Percentiles rank a stretch among this genome's conserved stretches.
These are phyloP conservation scores for Ustilago sp. DNA, from an alignment of 1,284 basidiomycete genomes.

Conservation along the genomic window DNA sequence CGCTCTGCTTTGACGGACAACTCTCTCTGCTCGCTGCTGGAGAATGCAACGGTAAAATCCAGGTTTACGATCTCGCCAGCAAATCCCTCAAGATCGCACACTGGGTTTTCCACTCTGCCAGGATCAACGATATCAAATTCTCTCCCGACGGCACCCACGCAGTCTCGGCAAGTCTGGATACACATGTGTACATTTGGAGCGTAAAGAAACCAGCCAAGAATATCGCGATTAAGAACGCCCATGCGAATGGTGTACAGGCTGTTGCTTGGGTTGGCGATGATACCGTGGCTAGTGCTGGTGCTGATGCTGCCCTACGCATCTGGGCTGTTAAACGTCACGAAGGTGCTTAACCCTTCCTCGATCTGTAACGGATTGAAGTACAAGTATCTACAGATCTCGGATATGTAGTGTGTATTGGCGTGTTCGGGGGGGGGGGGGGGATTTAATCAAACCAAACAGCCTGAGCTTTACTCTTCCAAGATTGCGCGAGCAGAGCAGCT, in stretches of 20 bases:
- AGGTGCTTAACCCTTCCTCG: slow-evolving; percentile 12
- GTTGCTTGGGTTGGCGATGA: slow-evolving; percentile 81
- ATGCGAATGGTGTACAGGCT: slow-evolving; percentile 73
- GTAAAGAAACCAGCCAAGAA: slow-evolving; percentile 81
- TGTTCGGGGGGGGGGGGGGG: too few relatives aligned
- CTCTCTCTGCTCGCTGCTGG: slow-evolving; percentile 77
- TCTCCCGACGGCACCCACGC: slow-evolving; percentile 80
- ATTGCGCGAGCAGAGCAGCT: too few relatives aligned
- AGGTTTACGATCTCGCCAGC: slow-evolving; percentile 78
- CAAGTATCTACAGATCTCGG: background rate
- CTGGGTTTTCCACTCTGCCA: slow-evolving; percentile 89
- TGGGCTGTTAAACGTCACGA: slow-evolving; percentile 35
- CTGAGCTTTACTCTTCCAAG: slow-evolving; percentile 4
- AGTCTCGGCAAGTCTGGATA: slow-evolving; percentile 76
- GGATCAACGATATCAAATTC: slow-evolving; percentile 84
- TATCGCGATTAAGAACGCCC: slow-evolving; percentile 77
- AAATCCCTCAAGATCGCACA: slow-evolving; percentile 56
- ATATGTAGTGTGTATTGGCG: background rate
- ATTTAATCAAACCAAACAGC: slow-evolving; percentile 26
- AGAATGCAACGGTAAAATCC: slow-evolving; percentile 81
- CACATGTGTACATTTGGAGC: slow-evolving; percentile 90
- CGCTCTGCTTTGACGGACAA: slow-evolving; percentile 84
- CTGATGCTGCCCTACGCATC: slow-evolving; percentile 75
- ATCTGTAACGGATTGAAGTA: background rate
- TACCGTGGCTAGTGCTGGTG: slow-evolving; percentile 80